These are phyloP conservation scores for Melaleuca alternifolia DNA, from an alignment of 345 rosid genomes.

Conservation along the genomic window DNA sequence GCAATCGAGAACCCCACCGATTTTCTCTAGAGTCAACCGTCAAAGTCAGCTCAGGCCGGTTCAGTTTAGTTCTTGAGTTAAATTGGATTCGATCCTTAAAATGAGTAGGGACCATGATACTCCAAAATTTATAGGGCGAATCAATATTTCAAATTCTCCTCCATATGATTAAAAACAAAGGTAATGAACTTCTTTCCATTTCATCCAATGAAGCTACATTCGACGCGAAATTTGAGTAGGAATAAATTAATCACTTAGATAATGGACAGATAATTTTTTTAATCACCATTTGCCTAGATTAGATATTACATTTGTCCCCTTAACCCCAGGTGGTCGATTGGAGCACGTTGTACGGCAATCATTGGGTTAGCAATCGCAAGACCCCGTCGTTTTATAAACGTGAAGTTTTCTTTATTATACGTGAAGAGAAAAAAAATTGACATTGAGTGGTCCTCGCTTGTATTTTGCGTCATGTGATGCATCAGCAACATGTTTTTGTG, in stretches of 20 bases:
- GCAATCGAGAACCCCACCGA: neutral
- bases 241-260: neutral
- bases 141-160: neutral
- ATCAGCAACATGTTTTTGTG: neutral
- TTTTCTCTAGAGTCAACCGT: neutral
- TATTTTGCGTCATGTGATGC: neutral
- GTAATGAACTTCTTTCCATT: neutral
- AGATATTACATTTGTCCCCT: neutral
- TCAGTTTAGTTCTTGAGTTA: neutral
- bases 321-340: neutral
- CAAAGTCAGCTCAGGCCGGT: neutral
- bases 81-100: rapidly evolving
- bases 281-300: neutral
- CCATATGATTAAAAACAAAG: neutral
- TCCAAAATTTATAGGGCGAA: neutral
- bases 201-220: neutral
- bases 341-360: neutral
- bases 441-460: neutral
- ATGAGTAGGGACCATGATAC: neutral
- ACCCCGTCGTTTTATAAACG: neutral
- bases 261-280: neutral
- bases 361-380: neutral
- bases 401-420: neutral
- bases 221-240: neutral
- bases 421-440: neutral